Base-by-base conservation (phyloP, 2,329 filamentous ascomycete genomes). In the Talaromyces amestolkiae region DNA sequence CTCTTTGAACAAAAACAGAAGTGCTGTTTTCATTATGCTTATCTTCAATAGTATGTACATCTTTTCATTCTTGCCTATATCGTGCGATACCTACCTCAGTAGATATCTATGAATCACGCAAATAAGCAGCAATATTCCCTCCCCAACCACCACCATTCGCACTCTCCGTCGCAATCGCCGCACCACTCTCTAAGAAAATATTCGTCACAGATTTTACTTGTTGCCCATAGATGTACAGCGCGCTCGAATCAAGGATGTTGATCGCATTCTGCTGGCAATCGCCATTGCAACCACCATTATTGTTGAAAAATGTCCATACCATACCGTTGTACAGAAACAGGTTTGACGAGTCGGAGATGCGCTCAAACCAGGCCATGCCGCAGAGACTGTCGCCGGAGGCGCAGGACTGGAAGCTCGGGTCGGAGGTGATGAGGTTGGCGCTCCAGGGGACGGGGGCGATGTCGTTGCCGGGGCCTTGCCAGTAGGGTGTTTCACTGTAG, bases 401-500 rank as follows among this genome's bases (percentile, higher is more conserved):
- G 61, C 74, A 76, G 49, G 70, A 69, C 49, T 68, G 72, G 69
- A 70, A 75, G 61, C 67, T 63, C 0, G 74, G 73, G 59, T 76
- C 74, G 31, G 70, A 72, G 43, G 63, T 24, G 10, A 62, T 54
- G 6, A 70, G 49, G 17, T 69, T 65, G 15, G 68, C 64, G 10
- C 67, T 66, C 74, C 74, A 75, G 2, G 74, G 74, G 3, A 67
- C 66, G 3, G 73, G 74, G 9, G 73, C 70, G 1, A 76, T 72
- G 22, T 75, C 72, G 49, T 73, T 75, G 2, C 73, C 70, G 7
- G 71, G 69, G 10, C 76, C 74, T 61, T 76, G 72, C 66, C 72
- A 73, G 73, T 85, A 85, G 53, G 85, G 84, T 10, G 84, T 85
- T 74, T 87, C 85, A 54, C 79, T 80, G 19, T 65, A 33, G 8